phyloP scores from a whole-genome alignment of 495 filamentous ascomycete genomes.

The Penicillium bovifimosum region DNA sequence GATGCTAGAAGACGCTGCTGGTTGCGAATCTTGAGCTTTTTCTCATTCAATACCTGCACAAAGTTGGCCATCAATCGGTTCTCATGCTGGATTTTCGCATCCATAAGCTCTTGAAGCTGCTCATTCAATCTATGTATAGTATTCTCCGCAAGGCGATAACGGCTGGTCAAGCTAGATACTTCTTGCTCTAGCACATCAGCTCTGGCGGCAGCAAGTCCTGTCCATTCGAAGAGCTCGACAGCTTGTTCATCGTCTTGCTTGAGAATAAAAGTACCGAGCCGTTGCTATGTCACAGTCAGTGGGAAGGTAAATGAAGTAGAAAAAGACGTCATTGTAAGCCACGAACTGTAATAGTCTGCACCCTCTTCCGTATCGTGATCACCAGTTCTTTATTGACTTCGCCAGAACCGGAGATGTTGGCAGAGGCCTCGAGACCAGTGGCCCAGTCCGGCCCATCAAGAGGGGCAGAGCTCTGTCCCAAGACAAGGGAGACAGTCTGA shows the following conservation, averaged over 20 bases:
- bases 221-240: constrained; percentile 71
- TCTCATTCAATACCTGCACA: constrained; percentile 68
- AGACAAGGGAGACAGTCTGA: constrained; percentile 36
- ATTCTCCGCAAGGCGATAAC: constrained; percentile 38
- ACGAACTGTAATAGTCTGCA: constrained; percentile 53
- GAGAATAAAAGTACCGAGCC: constrained; percentile 61
- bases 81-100: constrained; percentile 63
- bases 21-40: constrained; percentile 86
- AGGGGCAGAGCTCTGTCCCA: constrained; percentile 21
- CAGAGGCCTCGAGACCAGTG: constrained; percentile 32
- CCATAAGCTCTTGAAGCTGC: constrained; percentile 60
- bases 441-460: constrained; percentile 9
- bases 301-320: neutral
- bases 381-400: constrained; percentile 35
- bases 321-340: neutral
- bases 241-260: constrained; percentile 56
- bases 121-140: constrained; percentile 47
- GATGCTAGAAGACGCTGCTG: constrained; percentile 64
- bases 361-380: constrained; percentile 51
- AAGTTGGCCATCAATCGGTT: constrained; percentile 66
- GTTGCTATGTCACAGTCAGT: constrained; percentile 47
- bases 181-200: constrained; percentile 39
- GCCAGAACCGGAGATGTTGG: constrained; percentile 25
- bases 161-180: constrained; percentile 42
- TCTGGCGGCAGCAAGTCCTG: constrained; percentile 45